Conservation (phyloP, 139 green algal species). For the Deuterostichococcus epilithicus region DNA sequence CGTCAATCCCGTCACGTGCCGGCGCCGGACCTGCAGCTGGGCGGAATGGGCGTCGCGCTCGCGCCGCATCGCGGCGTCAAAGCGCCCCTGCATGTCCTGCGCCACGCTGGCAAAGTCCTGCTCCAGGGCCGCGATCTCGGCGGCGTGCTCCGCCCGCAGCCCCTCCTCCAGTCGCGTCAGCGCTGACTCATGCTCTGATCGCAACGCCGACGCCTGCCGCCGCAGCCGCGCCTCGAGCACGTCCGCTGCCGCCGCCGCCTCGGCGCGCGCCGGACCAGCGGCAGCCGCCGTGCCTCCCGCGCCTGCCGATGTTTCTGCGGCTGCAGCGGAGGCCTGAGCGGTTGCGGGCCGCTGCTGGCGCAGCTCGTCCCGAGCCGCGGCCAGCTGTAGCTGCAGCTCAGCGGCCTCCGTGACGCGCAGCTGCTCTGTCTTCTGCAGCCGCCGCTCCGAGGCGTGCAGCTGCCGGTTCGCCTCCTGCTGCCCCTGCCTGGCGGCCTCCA, state of each 20-base stretch:
- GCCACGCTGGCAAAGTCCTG: not conserved
- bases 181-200: not conserved
- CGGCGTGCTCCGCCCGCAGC: not conserved
- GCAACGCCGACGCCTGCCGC: not conserved
- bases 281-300: no score
- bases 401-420: not conserved
- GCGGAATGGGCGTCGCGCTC: not conserved
- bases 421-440: not conserved
- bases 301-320: no score
- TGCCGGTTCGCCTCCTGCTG: not conserved
- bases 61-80: not conserved
- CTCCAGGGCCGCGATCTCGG: not conserved
- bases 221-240: not conserved
- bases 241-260: no score
- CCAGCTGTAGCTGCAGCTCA: not conserved
- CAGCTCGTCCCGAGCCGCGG: constrained; percentile 6
- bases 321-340: no score
- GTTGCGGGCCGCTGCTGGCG: no score
- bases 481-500: not conserved
- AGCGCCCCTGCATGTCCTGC: not conserved
- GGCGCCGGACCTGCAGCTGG: not conserved
- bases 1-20: no score
- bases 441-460: not conserved
- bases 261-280: no score
- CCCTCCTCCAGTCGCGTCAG: not conserved